Evolutionary conservation across 2,329 filamentous ascomycete genomes (phyloP).

Genomic region (Aphanocladium album): DNA sequence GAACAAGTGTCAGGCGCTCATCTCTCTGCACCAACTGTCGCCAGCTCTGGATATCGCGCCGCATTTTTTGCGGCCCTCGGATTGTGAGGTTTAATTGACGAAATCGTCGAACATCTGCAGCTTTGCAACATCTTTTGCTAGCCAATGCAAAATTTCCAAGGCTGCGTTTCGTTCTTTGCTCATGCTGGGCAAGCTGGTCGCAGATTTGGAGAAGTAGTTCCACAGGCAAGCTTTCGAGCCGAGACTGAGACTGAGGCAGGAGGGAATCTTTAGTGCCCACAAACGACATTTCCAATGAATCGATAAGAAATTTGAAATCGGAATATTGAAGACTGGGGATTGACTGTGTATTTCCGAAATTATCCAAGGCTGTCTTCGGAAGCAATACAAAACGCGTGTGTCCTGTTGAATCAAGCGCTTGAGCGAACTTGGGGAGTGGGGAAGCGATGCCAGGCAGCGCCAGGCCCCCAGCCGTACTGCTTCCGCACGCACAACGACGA

Average conservation of each 20-base stretch:
- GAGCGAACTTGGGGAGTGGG: conserved; percentile 2
- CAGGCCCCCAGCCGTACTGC: too few species aligned
- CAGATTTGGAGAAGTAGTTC: background rate
- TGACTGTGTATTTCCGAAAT: conserved; percentile 2
- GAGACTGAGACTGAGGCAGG: conserved; percentile 1
- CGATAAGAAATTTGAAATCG: conserved; percentile 5
- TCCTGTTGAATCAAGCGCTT: conserved; percentile 4
- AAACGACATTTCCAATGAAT: conserved; percentile 6
- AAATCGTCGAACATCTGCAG: background rate
- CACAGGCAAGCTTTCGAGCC: conserved; percentile 1
- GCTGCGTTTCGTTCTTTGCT: conserved; percentile 5
- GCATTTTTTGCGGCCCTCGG: conserved; percentile 1
- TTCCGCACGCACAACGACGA: too few species aligned
- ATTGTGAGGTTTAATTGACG: conserved; percentile 1
- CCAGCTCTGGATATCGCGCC: conserved; percentile 5
- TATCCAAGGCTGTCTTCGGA: conserved; percentile 2
- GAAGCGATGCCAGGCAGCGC: conserved; percentile 1
- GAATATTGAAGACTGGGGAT: conserved; percentile 4
- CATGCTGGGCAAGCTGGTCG: background rate
- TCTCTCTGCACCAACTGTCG: background rate
- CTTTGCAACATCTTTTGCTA: conserved; percentile 2
- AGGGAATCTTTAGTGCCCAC: background rate
- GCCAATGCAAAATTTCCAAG: background rate
- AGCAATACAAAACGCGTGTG: conserved; percentile 2
- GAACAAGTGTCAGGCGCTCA: background rate